Base-by-base conservation (phyloP, 2,329 filamentous ascomycete genomes). In the Alternaria arbusti region DNA sequence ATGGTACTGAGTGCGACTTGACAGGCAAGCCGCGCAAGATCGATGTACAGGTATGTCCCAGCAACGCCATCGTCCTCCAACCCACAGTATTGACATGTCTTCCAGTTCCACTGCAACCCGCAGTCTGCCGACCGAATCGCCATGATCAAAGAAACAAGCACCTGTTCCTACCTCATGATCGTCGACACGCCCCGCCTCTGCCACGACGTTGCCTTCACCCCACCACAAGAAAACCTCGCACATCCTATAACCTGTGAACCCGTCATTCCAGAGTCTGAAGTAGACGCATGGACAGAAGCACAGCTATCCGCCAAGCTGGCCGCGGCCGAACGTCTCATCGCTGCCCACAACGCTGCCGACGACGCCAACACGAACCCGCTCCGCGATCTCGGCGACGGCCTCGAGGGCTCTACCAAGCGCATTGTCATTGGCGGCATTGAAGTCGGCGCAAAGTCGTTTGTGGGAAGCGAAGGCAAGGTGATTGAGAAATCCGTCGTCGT, bases 161-260 rank as follows among this genome's bases (percentile, higher is more conserved):
- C 93, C 11, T 97, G 94, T 81, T 89, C 93, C 12, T 97, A 97
- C 77, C 85, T 97, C 57, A 97, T 97, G 94, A 89, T 97, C 30
- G 88, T 97, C 66, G 91, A 97, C 77, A 97, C 94, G 0, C 93
- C 94, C 0, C 89, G 93, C 1, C 87, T 97, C 12, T 97, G 94
- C 82, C 88, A 91, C 75, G 94, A 97, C 70, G 88, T 93, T 10
- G 93, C 93, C 10, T 97, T 97, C 78, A 84, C 91, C 57, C 94
- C 94, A 0, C 92, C 93, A 0, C 89, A 91, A 71, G 90, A 93
- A 65, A 91, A 91, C 58, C 87, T 88, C 61, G 90, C 93, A 6
- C 91, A 97, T 76, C 82, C 87, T 10, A 94, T 97, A 65, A 87
- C 86, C 65, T 97, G 94, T 77, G 87, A 88, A 25, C 88, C 90